These are phyloP conservation scores for Diaporthe nobilis DNA, from an alignment of 2,329 filamentous ascomycete genomes.

Conservation along the genomic window DNA sequence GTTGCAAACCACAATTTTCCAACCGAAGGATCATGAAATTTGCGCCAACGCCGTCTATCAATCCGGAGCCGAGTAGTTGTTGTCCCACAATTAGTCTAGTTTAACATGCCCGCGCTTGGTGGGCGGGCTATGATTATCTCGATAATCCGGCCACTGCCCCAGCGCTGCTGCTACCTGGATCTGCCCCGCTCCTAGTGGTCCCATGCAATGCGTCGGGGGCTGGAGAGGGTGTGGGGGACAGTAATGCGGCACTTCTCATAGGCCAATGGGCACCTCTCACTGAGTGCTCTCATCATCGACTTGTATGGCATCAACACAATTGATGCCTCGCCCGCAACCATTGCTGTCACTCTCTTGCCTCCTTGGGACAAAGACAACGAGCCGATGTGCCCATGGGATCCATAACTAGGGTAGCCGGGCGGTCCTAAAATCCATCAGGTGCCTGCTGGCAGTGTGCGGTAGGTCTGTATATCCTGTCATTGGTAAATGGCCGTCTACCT, in stretches of 20 bases:
- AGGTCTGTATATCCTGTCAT: not conserved
- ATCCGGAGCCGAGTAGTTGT: not conserved
- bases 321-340: slow-evolving; percentile 38
- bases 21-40: not conserved
- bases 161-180: slow-evolving; percentile 8
- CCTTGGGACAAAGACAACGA: slow-evolving; percentile 11
- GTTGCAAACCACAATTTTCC: not conserved
- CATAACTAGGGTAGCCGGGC: not conserved
- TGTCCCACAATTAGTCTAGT: no score
- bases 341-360: slow-evolving; percentile 26
- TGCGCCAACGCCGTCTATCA: not conserved
- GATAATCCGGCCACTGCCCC: slow-evolving; percentile 25
- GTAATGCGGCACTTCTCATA: slow-evolving; percentile 38
- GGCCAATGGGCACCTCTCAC: slow-evolving; percentile 9
- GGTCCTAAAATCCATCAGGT: slow-evolving; percentile 13
- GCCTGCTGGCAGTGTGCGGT: not conserved
- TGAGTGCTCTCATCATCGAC: slow-evolving; percentile 38
- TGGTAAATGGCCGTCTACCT: not conserved
- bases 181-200: slow-evolving; percentile 24
- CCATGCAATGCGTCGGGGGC: slow-evolving; percentile 14
- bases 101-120: not conserved
- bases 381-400: not conserved
- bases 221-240: slow-evolving; percentile 25
- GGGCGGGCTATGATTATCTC: slow-evolving; percentile 29
- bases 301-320: slow-evolving; percentile 40